A percentile compares a stretch with the other conserved stretches of the same genome.
Evolutionary conservation across 345 rosid genomes (phyloP).

Genomic region (Bruguiera parviflora): DNA sequence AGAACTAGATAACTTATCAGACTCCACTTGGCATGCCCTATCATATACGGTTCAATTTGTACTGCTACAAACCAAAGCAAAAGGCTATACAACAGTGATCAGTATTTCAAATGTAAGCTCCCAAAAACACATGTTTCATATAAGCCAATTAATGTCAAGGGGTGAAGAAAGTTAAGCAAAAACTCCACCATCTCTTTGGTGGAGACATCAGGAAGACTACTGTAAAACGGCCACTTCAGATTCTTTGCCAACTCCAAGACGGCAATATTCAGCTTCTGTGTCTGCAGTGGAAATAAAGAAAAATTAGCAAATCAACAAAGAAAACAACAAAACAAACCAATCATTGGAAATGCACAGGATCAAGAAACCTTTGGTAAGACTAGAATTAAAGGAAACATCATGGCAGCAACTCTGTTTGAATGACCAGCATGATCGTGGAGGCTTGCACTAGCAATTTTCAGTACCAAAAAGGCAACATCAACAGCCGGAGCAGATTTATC

Average conservation of each 20-base stretch:
- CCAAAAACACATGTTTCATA: background rate
- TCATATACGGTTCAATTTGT: too few relatives aligned
- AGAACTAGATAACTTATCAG: background rate
- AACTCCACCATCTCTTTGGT: constrained; percentile 46
- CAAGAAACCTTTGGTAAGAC: constrained; percentile 61
- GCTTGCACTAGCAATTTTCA: constrained; percentile 49
- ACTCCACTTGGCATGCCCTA: background rate
- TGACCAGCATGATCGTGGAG: constrained; percentile 39
- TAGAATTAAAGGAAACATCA: constrained; percentile 71
- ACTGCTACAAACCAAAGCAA: too few relatives aligned
- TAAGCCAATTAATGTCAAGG: background rate
- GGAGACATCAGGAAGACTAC: constrained; percentile 43
- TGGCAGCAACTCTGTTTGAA: constrained; percentile 56
- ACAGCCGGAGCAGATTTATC: constrained; percentile 41
- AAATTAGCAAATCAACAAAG: background rate
- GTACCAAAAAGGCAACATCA: constrained; percentile 53
- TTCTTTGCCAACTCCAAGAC: constrained; percentile 58
- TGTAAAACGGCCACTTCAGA: constrained; percentile 62
- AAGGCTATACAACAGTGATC: too few relatives aligned
- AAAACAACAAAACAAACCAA: constrained; percentile 3
- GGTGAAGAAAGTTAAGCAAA: constrained; percentile 6
- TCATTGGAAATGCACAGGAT: background rate
- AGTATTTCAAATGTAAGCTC: background rate
- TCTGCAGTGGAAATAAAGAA: constrained; percentile 41
- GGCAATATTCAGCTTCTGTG: constrained; percentile 54